Percentiles rank a stretch among this genome's conserved stretches.
Evolutionary conservation across 2,329 filamentous ascomycete species (phyloP).

Genomic region (Dactylonectria macrodidyma): DNA sequence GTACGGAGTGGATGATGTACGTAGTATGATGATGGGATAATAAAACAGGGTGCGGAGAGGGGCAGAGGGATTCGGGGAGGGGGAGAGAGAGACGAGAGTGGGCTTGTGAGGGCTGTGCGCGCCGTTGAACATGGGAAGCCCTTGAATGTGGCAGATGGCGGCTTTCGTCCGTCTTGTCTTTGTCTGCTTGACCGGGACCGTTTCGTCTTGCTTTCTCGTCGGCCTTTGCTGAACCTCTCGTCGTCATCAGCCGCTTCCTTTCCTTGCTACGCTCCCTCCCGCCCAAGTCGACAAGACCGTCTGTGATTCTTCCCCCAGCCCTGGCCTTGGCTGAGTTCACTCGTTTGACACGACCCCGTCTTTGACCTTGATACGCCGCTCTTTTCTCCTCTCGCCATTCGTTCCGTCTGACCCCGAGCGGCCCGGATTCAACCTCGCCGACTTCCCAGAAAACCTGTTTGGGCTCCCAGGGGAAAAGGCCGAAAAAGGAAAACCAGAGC

Average conservation of each 20-base stretch:
- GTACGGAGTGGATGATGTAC: slow-evolving; percentile 6
- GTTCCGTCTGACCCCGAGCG: slow-evolving; percentile 5
- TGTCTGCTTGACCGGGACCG: background rate
- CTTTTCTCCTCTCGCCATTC: slow-evolving; percentile 12
- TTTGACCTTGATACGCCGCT: slow-evolving; percentile 8
- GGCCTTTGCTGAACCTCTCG: slow-evolving; percentile 5
- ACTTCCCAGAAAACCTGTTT: slow-evolving; percentile 22
- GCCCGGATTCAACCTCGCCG: slow-evolving; percentile 16
- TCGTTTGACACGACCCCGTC: slow-evolving; percentile 32
- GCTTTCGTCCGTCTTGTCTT: background rate
- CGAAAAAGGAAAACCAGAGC: background rate
- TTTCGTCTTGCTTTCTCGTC: slow-evolving; percentile 4
- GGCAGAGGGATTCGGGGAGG: too few relatives aligned
- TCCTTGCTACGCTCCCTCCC: background rate
- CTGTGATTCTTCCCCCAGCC: slow-evolving; percentile 22
- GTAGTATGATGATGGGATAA: background rate
- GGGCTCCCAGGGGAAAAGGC: background rate
- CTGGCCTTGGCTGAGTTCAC: slow-evolving; percentile 34
- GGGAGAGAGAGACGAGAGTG: slow-evolving; percentile 14
- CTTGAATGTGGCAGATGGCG: slow-evolving; percentile 14
- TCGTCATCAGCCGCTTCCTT: background rate
- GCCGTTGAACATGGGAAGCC: slow-evolving; percentile 24
- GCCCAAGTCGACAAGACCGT: background rate
- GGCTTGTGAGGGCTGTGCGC: slow-evolving; percentile 24
- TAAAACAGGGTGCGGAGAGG: slow-evolving; percentile 11